Conservation (phyloP, 2,329 filamentous ascomycete genomes). For the Apiospora saccharicola region DNA sequence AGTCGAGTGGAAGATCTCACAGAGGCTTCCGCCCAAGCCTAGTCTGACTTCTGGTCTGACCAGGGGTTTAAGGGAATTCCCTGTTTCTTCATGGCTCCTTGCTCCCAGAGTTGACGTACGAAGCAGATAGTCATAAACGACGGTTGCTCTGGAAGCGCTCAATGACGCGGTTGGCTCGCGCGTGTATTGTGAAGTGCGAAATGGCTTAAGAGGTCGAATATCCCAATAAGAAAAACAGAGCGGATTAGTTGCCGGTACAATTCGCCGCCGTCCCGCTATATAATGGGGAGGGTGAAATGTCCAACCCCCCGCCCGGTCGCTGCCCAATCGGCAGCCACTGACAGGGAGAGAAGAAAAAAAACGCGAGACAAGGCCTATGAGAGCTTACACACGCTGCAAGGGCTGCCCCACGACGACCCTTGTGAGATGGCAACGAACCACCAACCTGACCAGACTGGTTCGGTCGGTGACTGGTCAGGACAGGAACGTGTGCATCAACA, state of each 20-base stretch:
- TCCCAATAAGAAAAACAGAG: slow-evolving; percentile 17
- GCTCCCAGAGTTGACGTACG: background rate
- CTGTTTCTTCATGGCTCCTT: background rate
- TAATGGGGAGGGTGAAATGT: background rate
- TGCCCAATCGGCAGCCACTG: background rate
- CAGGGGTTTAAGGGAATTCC: background rate
- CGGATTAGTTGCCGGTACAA: background rate
- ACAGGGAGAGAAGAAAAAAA: background rate
- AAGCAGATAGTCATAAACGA: background rate
- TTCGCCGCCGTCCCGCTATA: background rate
- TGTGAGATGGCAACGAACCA: slow-evolving; percentile 12
- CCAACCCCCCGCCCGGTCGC: slow-evolving; percentile 20
- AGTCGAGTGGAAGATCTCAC: background rate
- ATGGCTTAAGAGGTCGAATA: background rate
- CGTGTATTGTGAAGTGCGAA: background rate
- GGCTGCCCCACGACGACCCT: slow-evolving; percentile 3
- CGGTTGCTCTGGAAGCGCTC: slow-evolving; percentile 12
- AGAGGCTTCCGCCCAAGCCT: slow-evolving; percentile 1
- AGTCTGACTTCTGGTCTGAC: background rate
- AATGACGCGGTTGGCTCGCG: background rate
- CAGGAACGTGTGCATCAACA: slow-evolving; percentile 12
- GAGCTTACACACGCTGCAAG: background rate
- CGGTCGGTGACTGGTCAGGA: background rate
- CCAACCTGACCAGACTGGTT: background rate
- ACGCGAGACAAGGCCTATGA: background rate